A percentile compares a stretch with the other conserved stretches of the same genome.
phyloP scores from a whole-genome alignment of 148 eudicot species.

The Bassia scoparia region DNA sequence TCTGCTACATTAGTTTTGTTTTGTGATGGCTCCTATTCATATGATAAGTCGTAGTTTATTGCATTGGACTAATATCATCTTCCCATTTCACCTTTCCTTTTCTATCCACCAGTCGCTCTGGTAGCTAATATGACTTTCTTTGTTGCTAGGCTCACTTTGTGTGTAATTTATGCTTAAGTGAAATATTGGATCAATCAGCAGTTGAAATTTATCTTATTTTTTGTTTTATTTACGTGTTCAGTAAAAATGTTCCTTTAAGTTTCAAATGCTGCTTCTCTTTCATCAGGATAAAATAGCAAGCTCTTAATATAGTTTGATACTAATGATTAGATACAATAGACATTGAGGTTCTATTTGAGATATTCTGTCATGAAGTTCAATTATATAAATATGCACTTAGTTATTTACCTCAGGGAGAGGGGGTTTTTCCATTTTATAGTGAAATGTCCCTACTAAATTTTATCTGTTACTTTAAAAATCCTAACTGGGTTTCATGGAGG shows the following conservation, averaged over 20 bases:
- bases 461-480: no score
- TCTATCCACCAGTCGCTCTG: neutral
- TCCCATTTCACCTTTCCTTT: no score
- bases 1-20: neutral
- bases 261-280: neutral
- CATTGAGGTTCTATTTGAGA: neutral
- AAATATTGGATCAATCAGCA: neutral
- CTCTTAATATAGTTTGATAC: neutral
- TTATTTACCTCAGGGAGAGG: neutral
- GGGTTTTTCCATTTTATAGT: neutral
- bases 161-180: neutral
- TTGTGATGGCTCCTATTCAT: neutral
- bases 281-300: neutral
- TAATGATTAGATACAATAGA: neutral
- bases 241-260: neutral
- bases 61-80: neutral
- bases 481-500: neutral
- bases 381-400: neutral
- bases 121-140: slow-evolving; percentile 2
- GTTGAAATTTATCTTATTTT: neutral
- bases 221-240: neutral
- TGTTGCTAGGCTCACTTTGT: neutral
- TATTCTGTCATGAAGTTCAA: neutral
- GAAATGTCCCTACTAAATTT: neutral
- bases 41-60: no score